Percentiles rank a stretch among this genome's conserved stretches.
Evolutionary conservation across 257 asterid genomes (phyloP).

Genomic region (Ajuga chamaepitys): DNA sequence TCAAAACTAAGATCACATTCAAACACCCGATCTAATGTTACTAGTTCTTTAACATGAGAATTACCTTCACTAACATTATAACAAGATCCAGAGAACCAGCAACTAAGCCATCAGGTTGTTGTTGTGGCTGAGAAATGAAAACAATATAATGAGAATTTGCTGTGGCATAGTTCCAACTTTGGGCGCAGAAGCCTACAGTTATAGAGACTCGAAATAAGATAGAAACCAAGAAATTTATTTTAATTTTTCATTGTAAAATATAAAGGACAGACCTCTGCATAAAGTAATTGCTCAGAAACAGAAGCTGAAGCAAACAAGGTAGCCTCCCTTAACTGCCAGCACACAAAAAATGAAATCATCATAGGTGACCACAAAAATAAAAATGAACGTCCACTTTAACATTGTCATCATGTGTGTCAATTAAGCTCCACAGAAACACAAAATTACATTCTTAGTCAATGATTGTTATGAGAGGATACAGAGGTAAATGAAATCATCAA

Average conservation of each 20-base stretch:
- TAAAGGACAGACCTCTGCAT: slow-evolving; percentile 61
- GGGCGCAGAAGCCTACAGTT: slow-evolving; percentile 54
- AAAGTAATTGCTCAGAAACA: slow-evolving; percentile 76
- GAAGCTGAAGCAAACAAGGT: slow-evolving; percentile 80
- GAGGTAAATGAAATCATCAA: too few species aligned
- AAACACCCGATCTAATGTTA: slow-evolving; percentile 4
- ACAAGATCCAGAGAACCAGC: too few species aligned
- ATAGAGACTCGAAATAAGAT: neutral
- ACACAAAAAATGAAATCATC: slow-evolving; percentile 8
- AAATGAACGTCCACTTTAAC: too few species aligned
- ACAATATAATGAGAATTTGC: slow-evolving; percentile 32
- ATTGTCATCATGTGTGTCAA: neutral
- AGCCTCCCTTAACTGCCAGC: slow-evolving; percentile 86
- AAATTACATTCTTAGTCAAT: neutral
- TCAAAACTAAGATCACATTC: slow-evolving; percentile 12
- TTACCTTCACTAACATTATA: too few species aligned
- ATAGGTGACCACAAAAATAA: neutral
- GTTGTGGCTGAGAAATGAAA: slow-evolving; percentile 69
- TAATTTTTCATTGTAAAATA: neutral
- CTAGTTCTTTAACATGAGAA: too few species aligned
- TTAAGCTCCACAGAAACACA: neutral
- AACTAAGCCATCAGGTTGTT: slow-evolving; percentile 86
- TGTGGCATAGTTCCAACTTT: slow-evolving; percentile 51
- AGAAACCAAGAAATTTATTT: slow-evolving; percentile 10
- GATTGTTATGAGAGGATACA: too few species aligned